phyloP scores from a whole-genome alignment of 2,329 filamentous ascomycete genomes.

The Trichoderma pleuroti region DNA sequence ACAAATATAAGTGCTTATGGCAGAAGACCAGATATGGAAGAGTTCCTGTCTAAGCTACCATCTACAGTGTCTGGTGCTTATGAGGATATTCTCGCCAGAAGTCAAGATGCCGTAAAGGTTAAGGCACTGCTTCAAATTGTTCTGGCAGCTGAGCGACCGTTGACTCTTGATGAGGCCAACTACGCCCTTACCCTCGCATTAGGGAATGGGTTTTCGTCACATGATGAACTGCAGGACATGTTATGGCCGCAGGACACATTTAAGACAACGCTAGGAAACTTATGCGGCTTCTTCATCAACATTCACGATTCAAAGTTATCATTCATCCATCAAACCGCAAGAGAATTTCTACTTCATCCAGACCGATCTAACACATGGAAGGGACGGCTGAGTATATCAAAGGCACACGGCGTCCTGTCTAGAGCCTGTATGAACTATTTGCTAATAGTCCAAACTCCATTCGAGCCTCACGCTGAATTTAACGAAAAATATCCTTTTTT shows the following conservation, averaged over 20 bases:
- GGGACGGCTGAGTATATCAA: neutral
- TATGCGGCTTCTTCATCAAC: conserved; percentile 13
- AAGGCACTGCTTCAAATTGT: neutral
- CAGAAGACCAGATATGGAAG: conserved; percentile 15
- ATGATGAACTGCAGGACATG: neutral
- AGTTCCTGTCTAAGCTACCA: conserved; percentile 22
- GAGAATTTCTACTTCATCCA: conserved; percentile 16
- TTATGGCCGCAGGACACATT: conserved; percentile 1
- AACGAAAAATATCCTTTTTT: neutral
- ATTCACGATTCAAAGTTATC: conserved; percentile 4
- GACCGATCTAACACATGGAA: neutral
- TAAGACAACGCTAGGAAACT: neutral
- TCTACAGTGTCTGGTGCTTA: conserved; percentile 27
- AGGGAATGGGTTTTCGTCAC: neutral
- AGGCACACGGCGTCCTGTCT: neutral
- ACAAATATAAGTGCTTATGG: conserved; percentile 18
- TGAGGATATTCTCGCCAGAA: conserved; percentile 25
- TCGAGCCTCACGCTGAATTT: neutral
- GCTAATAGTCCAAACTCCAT: neutral
- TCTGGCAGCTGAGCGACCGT: neutral
- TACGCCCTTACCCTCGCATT: neutral
- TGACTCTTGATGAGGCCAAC: conserved; percentile 14
- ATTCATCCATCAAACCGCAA: conserved; percentile 12
- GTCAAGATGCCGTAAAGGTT: neutral
- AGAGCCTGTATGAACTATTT: neutral